phyloP scores from a whole-genome alignment of 371 early-diverging fungal genomes.

The Dinochytrium kinnereticum region DNA sequence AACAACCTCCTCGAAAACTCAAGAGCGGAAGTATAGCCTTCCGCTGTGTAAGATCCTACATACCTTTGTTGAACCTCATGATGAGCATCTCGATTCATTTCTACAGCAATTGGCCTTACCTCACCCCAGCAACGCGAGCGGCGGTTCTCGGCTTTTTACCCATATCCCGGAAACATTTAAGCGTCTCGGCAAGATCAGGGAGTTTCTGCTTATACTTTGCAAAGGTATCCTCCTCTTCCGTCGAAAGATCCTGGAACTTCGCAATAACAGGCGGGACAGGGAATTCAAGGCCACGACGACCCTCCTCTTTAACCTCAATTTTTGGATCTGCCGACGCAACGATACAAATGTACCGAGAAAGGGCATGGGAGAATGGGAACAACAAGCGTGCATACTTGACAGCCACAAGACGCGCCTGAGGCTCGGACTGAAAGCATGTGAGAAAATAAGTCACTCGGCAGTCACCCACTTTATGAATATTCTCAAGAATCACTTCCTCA shows the following conservation, averaged over 20 bases:
- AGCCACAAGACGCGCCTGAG: constrained; percentile 68
- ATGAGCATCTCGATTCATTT: neutral
- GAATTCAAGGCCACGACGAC: constrained; percentile 53
- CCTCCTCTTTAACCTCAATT: constrained; percentile 78
- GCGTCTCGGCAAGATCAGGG: constrained; percentile 39
- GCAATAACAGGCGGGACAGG: constrained; percentile 32
- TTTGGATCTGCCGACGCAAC: constrained; percentile 73
- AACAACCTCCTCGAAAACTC: constrained; percentile 48
- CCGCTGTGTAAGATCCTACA: constrained; percentile 43
- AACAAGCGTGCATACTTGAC: constrained; percentile 76
- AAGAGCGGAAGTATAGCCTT: constrained; percentile 39
- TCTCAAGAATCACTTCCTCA: constrained; percentile 59
- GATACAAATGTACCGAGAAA: constrained; percentile 77
- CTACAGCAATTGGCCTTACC: too few species aligned
- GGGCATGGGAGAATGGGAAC: constrained; percentile 74
- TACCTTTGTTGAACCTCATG: constrained; percentile 17
- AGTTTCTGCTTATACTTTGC: constrained; percentile 14
- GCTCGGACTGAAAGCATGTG: constrained; percentile 45
- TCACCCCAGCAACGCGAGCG: constrained; percentile 29
- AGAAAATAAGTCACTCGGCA: neutral
- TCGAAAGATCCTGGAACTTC: constrained; percentile 4
- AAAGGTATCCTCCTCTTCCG: constrained; percentile 16
- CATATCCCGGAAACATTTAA: constrained; percentile 19
- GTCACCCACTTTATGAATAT: constrained; percentile 66
- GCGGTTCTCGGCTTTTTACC: constrained; percentile 15